phyloP scores from a whole-genome alignment of 2,329 filamentous ascomycete genomes.

The Sporothrix phasma region DNA sequence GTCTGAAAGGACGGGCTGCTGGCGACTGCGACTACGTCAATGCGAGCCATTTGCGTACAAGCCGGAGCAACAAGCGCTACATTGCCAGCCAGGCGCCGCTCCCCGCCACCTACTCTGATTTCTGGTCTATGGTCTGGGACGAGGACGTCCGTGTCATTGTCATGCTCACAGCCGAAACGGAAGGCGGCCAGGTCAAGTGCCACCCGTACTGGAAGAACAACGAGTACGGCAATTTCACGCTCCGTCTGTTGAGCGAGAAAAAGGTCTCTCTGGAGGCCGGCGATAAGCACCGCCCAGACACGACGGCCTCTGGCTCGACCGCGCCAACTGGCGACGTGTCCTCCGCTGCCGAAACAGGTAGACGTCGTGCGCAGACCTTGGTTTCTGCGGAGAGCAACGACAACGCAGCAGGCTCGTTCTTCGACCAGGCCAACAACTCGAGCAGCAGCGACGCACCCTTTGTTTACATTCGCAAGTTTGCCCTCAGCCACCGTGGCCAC shows the following conservation, averaged over 20 bases:
- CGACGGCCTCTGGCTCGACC: constrained; percentile 23
- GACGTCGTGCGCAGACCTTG: constrained; percentile 23
- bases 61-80: constrained; percentile 79
- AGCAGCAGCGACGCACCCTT: constrained; percentile 51
- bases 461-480: constrained; percentile 79
- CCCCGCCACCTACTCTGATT: constrained; percentile 75
- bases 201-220: constrained; percentile 83
- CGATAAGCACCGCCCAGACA: constrained; percentile 38
- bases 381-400: constrained; percentile 31
- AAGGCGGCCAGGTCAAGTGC: constrained; percentile 89
- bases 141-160: constrained; percentile 91
- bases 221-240: constrained; percentile 65
- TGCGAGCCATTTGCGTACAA: constrained; percentile 73
- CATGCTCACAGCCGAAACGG: constrained; percentile 89
- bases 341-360: neutral
- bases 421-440: constrained; percentile 17
- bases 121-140: constrained; percentile 97
- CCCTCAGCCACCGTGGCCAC: constrained; percentile 62
- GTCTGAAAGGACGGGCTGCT: constrained; percentile 54
- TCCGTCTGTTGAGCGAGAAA: constrained; percentile 72
- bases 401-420: neutral
- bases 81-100: constrained; percentile 93
- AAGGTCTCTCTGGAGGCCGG: constrained; percentile 69
- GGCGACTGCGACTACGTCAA: constrained; percentile 90
- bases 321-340: neutral